Evolutionary conservation across 352 stramenopile genomes (phyloP).

Genomic region (Phytophthora hybrid): DNA sequence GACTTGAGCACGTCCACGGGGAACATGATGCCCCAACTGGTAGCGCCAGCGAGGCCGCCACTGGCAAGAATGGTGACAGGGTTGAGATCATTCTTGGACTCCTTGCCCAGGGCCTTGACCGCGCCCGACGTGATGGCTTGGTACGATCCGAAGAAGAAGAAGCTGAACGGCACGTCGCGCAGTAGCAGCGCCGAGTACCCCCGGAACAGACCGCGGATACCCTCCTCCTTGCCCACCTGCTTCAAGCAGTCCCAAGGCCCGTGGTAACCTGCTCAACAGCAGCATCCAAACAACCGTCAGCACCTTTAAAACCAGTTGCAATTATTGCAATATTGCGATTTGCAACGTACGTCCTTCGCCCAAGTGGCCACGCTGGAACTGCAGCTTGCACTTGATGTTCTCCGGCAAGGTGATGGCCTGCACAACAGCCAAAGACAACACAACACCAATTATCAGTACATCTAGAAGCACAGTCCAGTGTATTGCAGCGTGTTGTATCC

Average conservation of each 20-base stretch:
- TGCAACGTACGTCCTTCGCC: conserved; percentile 60
- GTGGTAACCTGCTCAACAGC: conserved; percentile 53
- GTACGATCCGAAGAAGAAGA: conserved; percentile 92
- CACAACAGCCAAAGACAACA: background rate
- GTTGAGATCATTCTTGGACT: conserved; percentile 80
- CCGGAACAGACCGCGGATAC: conserved; percentile 71
- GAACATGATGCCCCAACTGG: conserved; percentile 89
- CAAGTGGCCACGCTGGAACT: conserved; percentile 77
- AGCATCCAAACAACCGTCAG: background rate
- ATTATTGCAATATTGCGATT: background rate
- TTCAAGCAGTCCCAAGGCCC: conserved; percentile 72
- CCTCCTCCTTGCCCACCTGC: conserved; percentile 72
- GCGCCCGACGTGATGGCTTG: conserved; percentile 73
- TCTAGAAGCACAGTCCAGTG: too few relatives aligned
- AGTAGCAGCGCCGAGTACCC: conserved; percentile 87
- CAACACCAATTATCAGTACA: background rate
- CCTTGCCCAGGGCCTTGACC: conserved; percentile 52
- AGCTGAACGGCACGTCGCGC: conserved; percentile 92
- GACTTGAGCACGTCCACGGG: conserved; percentile 89
- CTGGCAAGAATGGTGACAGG: conserved; percentile 75
- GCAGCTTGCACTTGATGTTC: conserved; percentile 88
- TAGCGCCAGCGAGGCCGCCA: conserved; percentile 80
- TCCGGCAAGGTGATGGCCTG: conserved; percentile 88
- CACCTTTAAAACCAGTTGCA: background rate
- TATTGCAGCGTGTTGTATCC: background rate